Conservation (phyloP, 2,329 filamentous ascomycete genomes). For the Clarireedia paspali region DNA sequence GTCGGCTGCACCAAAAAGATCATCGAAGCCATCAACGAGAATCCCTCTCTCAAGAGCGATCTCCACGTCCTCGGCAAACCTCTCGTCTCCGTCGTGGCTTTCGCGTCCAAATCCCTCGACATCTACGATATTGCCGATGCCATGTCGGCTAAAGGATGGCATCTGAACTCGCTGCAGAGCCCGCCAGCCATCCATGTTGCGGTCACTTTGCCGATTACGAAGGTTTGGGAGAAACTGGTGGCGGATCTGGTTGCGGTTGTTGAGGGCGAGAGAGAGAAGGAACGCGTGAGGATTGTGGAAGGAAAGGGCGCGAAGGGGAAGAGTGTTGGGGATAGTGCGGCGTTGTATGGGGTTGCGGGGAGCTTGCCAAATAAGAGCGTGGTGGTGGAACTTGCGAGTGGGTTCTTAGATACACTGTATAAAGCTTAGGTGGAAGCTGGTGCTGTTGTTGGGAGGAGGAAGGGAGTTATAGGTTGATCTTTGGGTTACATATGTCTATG, state of each 20-base stretch:
- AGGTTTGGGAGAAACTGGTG: conserved; percentile 72
- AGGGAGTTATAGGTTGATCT: too few species aligned
- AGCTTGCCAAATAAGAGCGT: conserved; percentile 94
- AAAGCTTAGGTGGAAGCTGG: conserved; percentile 51
- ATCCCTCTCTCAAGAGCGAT: conserved; percentile 61
- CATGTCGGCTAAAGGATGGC: conserved; percentile 82
- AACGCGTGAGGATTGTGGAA: conserved; percentile 62
- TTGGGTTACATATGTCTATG: too few species aligned
- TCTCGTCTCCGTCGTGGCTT: conserved; percentile 84
- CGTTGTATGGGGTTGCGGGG: conserved; percentile 90
- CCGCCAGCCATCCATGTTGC: conserved; percentile 91
- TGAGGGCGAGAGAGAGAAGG: conserved; percentile 73
- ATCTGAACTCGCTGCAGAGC: conserved; percentile 87
- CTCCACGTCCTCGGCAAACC: conserved; percentile 77
- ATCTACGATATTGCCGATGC: conserved; percentile 92
- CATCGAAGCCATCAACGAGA: conserved; percentile 61
- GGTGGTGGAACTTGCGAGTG: conserved; percentile 80
- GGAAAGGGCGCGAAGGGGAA: conserved; percentile 59
- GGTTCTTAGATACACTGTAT: conserved; percentile 89
- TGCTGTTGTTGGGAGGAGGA: too few species aligned
- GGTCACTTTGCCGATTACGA: conserved; percentile 79
- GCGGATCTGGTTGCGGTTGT: conserved; percentile 60
- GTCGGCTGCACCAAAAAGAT: conserved; percentile 82
- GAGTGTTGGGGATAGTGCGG: conserved; percentile 71
- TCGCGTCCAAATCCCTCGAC: conserved; percentile 74